Percentiles rank a stretch among this genome's conserved stretches.
Conservation (phyloP, 768 basidiomycete genomes). For the Chalciporus piperatus region DNA sequence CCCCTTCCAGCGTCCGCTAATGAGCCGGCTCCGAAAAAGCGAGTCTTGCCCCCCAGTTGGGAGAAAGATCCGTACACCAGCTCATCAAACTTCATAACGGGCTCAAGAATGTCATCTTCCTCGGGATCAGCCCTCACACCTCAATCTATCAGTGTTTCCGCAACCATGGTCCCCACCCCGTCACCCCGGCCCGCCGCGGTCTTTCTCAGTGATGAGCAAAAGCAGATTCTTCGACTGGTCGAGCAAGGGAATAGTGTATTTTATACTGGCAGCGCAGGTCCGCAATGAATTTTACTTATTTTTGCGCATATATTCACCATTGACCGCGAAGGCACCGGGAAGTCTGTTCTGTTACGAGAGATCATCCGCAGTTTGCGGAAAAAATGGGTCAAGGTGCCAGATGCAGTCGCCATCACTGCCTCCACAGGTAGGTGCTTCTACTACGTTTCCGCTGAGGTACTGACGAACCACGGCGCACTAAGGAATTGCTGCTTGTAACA, state of each 20-base stretch:
- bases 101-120: conserved; percentile 12
- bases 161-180: conserved; percentile 2
- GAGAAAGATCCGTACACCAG: conserved; percentile 34
- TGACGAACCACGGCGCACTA: not conserved
- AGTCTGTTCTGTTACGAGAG: conserved; percentile 90
- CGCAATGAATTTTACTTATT: conserved; percentile 24
- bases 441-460: not conserved
- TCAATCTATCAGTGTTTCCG: conserved; percentile 1
- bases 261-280: conserved; percentile 97
- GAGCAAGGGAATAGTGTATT: conserved; percentile 75
- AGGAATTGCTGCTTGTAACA: conserved; percentile 97
- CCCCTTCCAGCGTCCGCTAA: conserved; percentile 19
- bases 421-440: conserved; percentile 70
- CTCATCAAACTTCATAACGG: conserved; percentile 32
- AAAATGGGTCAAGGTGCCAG: conserved; percentile 48
- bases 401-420: conserved; percentile 90
- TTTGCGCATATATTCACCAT: conserved; percentile 16
- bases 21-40: conserved; percentile 45
- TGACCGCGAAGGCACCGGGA: conserved; percentile 75
- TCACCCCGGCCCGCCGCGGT: conserved; percentile 38
- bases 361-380: conserved; percentile 76
- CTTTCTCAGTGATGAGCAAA: conserved; percentile 83
- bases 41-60: conserved; percentile 56
- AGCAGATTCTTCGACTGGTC: conserved; percentile 76
- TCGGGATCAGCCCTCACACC: conserved; percentile 9